Conservation (phyloP, 2,329 filamentous ascomycete species). For the Epichloe bromicola region DNA sequence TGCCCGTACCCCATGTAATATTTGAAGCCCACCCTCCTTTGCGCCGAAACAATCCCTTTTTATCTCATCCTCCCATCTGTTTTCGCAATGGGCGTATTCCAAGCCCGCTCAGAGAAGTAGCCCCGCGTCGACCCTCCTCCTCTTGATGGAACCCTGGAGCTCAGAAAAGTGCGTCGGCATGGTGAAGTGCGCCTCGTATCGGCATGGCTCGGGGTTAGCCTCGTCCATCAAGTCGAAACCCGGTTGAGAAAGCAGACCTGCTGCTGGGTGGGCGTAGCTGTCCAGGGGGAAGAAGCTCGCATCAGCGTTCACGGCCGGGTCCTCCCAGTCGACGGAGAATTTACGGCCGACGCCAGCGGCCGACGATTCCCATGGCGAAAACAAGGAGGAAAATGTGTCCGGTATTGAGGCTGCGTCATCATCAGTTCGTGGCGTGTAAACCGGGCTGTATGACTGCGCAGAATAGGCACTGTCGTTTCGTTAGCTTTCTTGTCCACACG, state of each 20-base stretch:
- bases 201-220: background rate
- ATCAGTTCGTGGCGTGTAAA: background rate
- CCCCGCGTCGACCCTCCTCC: background rate
- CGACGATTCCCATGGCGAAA: background rate
- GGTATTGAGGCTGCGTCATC: conserved; percentile 1
- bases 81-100: too few species aligned
- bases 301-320: background rate
- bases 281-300: background rate
- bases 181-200: background rate
- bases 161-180: background rate
- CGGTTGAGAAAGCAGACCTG: background rate
- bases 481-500: background rate
- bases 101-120: too few species aligned
- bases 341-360: background rate
- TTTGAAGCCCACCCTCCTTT: background rate
- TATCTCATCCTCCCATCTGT: too few species aligned
- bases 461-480: background rate
- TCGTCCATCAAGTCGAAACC: background rate
- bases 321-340: background rate
- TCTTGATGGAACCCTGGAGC: background rate
- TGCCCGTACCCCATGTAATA: too few species aligned
- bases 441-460: background rate
- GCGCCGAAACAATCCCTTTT: background rate
- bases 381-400: background rate
- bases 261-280: background rate